Base-by-base conservation (phyloP, 2,329 filamentous ascomycete species). In the Diaporthe destruens region DNA sequence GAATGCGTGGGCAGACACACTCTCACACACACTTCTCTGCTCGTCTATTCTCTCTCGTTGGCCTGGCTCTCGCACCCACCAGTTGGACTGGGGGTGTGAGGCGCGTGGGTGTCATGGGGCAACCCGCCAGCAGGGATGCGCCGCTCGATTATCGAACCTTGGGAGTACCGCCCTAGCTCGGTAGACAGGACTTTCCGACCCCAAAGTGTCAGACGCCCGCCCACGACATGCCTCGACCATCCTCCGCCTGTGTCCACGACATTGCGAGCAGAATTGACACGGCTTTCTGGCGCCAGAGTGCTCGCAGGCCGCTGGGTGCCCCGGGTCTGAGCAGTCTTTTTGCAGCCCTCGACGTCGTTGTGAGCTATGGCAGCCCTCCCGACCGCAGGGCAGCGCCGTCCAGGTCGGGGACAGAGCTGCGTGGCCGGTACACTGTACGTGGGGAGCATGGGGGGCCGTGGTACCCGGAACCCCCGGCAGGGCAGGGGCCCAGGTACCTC, bases 91-190 rank as follows among this genome's bases (percentile, higher is more conserved):
- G 59, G 42, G 44, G 61, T 51, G 67, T 70, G 67, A 70, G 67
- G 67, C 67, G 67, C 56, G 67, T 70, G 67, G 67, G 67, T 70
- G 67, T 70, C 67, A 70, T 70, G 67, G 67, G 67, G 67, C 67
- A 59, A 61, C 55, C 67, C 29, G 44, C 44, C 44, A 61, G 55
- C 67, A 70, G 67, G 55, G 54, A 70, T 70, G 53, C 55, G 67
- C 47, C 32, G 34, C 47, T 61, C 67, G 44, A 70, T 49, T 53
- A 51, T 53, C 29, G 55, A 59, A 59, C 55, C 67, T 47, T 61
- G 44, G n/a, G 44, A 70, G 67, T 70, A 70, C 61, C 61, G 61
- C 14, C 2, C 44, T 11, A 6, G 29, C 20, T 34, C 44, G 61
- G 61, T 65, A 65, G 29, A 36, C 29, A 36, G 29, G 44, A 65